These are phyloP conservation scores for Russula foetens DNA, from an alignment of 768 basidiomycete species.

Conservation along the genomic window DNA sequence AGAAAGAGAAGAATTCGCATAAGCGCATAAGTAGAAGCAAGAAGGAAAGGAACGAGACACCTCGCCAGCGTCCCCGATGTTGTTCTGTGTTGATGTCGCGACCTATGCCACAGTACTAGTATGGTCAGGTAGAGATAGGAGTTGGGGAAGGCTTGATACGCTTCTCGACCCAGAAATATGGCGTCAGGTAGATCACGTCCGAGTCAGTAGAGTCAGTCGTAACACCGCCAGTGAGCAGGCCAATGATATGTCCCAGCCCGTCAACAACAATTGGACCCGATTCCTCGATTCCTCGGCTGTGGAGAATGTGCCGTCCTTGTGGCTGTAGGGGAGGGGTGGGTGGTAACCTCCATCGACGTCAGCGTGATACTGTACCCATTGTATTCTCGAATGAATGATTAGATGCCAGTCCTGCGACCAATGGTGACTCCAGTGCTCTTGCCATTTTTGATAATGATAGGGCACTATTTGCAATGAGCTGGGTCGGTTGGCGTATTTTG, in stretches of 20 bases:
- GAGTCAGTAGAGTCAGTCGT: neutral
- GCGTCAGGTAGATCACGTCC: slow-evolving; percentile 8
- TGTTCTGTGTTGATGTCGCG: neutral
- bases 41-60: neutral
- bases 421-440: slow-evolving; percentile 22
- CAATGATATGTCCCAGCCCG: slow-evolving; percentile 13
- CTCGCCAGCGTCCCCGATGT: neutral
- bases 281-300: slow-evolving; percentile 21
- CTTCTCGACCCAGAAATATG: neutral
- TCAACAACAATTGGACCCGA: slow-evolving; percentile 22
- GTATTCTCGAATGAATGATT: slow-evolving; percentile 22
- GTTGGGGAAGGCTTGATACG: neutral
- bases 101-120: too few relatives aligned
- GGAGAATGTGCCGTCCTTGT: slow-evolving; percentile 19
- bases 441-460: slow-evolving; percentile 23
- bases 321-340: slow-evolving; percentile 11
- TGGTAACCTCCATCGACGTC: slow-evolving; percentile 17
- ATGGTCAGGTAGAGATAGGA: neutral
- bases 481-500: slow-evolving; percentile 17
- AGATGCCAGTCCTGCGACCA: slow-evolving; percentile 21
- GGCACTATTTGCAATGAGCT: slow-evolving; percentile 15
- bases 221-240: slow-evolving; percentile 18
- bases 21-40: too few relatives aligned
- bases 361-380: neutral
- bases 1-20: too few relatives aligned